phyloP scores from a whole-genome alignment of 1,284 basidiomycete species.

The Trichosporon inkin region DNA sequence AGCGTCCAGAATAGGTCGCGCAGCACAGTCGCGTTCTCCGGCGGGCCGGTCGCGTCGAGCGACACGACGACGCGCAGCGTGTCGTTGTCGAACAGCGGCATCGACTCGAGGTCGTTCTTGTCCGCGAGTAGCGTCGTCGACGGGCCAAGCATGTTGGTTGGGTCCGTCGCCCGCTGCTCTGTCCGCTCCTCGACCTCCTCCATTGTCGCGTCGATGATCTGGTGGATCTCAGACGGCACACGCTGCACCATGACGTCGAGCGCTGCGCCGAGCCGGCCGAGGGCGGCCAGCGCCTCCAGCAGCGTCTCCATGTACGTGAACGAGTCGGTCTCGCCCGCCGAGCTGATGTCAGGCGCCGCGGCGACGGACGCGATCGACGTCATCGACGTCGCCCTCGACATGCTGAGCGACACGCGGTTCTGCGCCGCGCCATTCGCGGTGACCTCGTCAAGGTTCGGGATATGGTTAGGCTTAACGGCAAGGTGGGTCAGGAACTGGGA shows the following conservation, averaged over 20 bases:
- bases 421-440: conserved; percentile 7
- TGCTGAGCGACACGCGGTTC: background rate
- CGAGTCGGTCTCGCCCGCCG: conserved; percentile 50
- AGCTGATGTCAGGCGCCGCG: background rate
- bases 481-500: conserved; percentile 66
- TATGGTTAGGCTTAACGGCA: conserved; percentile 66
- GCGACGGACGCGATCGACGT: conserved; percentile 55
- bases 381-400: conserved; percentile 15
- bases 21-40: conserved; percentile 76
- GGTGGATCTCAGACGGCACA: conserved; percentile 72
- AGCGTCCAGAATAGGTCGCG: conserved; percentile 96
- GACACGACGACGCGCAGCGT: conserved; percentile 63
- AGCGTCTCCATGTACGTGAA: conserved; percentile 93
- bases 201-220: conserved; percentile 20
- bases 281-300: conserved; percentile 81
- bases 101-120: conserved; percentile 19
- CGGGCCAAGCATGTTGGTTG: conserved; percentile 61
- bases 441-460: conserved; percentile 56
- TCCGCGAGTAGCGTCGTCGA: conserved; percentile 23
- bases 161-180: conserved; percentile 56
- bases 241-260: conserved; percentile 82
- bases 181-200: conserved; percentile 22
- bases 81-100: conserved; percentile 26
- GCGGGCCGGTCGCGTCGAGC: conserved; percentile 68
- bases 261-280: conserved; percentile 81